Evolutionary conservation across 345 rosid species (phyloP), one percentile per base, ranked within the genome.

Genomic region (Sonneratia alba): DNA sequence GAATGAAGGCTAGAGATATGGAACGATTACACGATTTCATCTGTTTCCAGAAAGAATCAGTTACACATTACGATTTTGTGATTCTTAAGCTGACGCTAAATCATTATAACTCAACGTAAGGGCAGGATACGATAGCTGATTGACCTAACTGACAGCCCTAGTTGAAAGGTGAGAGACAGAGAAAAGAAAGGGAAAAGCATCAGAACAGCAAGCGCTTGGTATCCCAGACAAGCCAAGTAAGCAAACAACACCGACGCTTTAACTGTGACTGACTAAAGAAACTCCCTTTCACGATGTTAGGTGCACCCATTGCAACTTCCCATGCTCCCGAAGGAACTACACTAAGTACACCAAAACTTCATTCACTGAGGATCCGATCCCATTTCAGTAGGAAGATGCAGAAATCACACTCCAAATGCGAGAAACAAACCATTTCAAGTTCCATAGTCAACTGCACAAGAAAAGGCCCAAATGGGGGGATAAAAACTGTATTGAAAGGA

Each of bases 401-500:
- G 66, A 34, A 62, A 70, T n/a, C 64, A 70, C 45, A 36, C 57
- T 49, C 11, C 57, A 48, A 69, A 48, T 22, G 7, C 38, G 32
- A 70, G 14, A 34, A 51, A 2, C 43, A 66, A 67, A 37, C 32
- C 24, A 67, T 4, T 67, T 18, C 13, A 40, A 67, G 49, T 49
- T 14, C 68, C 36, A 40, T 2, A 18, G 18, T 16, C 40, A n/a
- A 59, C 22, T 18, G 13, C 57, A 12, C 7, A 14, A 32, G 1
- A 27, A 32, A 27, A 55, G 2, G 22, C 72, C 72, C 5, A 11
- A 55, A 7, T 16, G 64, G 9, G 40, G 37, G 18, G 4, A 36
- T 56, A 7, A 70, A 70, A 45, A 22, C 49, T 56, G 75, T 59
- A 22, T 3, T 67, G 69, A 72, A 76, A 56, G 51, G 73, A 70